Evolutionary conservation across 2,329 filamentous ascomycete species (phyloP).

Genomic region (Ceratocystis lukuohia): DNA sequence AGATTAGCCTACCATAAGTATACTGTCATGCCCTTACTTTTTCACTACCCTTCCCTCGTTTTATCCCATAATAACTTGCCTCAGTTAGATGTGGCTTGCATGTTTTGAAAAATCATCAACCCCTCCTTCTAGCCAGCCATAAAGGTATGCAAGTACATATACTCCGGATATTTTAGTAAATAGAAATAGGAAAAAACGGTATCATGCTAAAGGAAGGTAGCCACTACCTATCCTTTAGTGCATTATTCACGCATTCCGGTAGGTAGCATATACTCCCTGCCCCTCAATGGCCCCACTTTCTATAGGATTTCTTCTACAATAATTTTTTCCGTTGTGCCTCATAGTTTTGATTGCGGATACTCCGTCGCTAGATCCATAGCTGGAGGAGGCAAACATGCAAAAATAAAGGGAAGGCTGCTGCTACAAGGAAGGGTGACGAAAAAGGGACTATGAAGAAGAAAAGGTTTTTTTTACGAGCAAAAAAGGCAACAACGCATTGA

Average conservation of each 20-base stretch:
- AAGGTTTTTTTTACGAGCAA: neutral
- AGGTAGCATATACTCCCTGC: neutral
- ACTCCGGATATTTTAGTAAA: neutral
- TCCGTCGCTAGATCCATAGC: slow-evolving; percentile 11
- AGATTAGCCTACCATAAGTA: neutral
- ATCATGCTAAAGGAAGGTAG: neutral
- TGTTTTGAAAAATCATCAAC: neutral
- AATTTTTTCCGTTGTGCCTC: neutral
- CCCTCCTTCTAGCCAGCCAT: neutral
- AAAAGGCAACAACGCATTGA: neutral
- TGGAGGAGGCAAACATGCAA: slow-evolving; percentile 7
- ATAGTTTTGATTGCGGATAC: slow-evolving; percentile 11
- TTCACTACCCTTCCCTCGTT: neutral
- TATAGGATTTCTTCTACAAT: neutral
- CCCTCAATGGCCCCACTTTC: neutral
- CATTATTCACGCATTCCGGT: neutral
- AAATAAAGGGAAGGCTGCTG: neutral
- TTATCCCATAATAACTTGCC: neutral
- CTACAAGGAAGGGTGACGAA: neutral
- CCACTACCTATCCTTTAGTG: neutral
- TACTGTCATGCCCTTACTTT: neutral
- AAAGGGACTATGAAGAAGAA: neutral
- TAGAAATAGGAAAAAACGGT: neutral
- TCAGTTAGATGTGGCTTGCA: neutral
- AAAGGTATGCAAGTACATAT: neutral